Evolutionary conservation across 768 basidiomycete species (phyloP).

Genomic region (Postia placenta): DNA sequence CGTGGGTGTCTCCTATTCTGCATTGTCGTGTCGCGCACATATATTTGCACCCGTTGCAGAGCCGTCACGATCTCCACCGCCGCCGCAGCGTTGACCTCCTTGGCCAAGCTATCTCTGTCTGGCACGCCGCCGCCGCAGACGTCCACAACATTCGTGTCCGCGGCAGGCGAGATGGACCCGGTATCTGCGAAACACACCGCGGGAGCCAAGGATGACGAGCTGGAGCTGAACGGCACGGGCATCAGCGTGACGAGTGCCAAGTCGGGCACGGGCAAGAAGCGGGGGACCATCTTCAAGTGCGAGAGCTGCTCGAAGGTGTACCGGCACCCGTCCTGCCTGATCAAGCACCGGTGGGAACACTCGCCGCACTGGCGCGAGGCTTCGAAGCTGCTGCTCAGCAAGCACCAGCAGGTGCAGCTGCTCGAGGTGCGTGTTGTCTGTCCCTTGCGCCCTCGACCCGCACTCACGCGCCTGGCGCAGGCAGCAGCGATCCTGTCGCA

Average conservation of each 20-base stretch:
- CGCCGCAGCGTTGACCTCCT: constrained; percentile 31
- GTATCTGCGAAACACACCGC: constrained; percentile 5
- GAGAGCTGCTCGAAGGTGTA: constrained; percentile 96
- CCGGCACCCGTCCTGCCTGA: constrained; percentile 89
- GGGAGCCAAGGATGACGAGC: constrained; percentile 12
- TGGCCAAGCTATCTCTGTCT: constrained; percentile 36
- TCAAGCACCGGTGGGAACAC: constrained; percentile 98
- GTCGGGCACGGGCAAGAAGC: constrained; percentile 55
- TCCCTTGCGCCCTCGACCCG: not conserved
- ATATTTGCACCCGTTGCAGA: constrained; percentile 20
- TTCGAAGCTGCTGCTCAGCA: constrained; percentile 83
- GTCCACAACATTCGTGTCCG: constrained; percentile 16
- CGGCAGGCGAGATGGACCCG: constrained; percentile 14
- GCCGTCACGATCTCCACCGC: constrained; percentile 30
- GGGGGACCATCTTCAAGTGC: constrained; percentile 83
- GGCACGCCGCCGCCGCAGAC: constrained; percentile 30
- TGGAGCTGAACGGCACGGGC: constrained; percentile 15
- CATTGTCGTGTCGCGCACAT: constrained; percentile 9
- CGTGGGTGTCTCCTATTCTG: constrained; percentile 42
- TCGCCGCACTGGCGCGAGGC: constrained; percentile 95
- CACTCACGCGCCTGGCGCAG: constrained; percentile 29
- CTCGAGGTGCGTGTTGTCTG: constrained; percentile 59
- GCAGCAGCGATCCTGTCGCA: constrained; percentile 95
- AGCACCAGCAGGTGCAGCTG: constrained; percentile 96
- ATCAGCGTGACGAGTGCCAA: constrained; percentile 22